Percentiles rank a stretch among this genome's conserved stretches.
These are phyloP conservation scores for Mycena metata DNA, from an alignment of 768 basidiomycete species.

Conservation along the genomic window DNA sequence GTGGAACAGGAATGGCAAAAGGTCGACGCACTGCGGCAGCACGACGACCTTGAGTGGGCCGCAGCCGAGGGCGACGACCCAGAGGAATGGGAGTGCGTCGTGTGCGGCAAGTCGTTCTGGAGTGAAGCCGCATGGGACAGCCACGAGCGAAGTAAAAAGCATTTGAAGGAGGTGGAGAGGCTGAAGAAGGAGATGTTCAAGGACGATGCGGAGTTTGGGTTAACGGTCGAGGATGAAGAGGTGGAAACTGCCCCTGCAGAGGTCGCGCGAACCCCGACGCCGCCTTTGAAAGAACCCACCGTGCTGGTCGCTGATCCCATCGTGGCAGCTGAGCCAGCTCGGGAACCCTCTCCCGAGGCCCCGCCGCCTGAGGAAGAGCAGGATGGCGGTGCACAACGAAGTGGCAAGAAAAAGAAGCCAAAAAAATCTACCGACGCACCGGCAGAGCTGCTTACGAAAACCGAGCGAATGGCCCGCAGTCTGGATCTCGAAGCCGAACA, in stretches of 20 bases:
- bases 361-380: conserved; percentile 31
- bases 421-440: conserved; percentile 21
- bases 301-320: background rate
- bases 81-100: conserved; percentile 97
- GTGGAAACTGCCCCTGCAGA: conserved; percentile 35
- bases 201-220: conserved; percentile 77
- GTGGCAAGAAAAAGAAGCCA: conserved; percentile 35
- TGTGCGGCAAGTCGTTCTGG: conserved; percentile 88
- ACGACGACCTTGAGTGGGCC: conserved; percentile 82
- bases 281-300: conserved; percentile 1
- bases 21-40: conserved; percentile 56
- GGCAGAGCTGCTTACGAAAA: conserved; percentile 38
- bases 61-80: conserved; percentile 76
- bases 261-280: conserved; percentile 1
- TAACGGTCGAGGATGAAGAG: conserved; percentile 53
- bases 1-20: conserved; percentile 95
- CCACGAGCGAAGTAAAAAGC: conserved; percentile 96
- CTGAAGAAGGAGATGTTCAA: conserved; percentile 82
- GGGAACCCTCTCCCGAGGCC: conserved; percentile 1
- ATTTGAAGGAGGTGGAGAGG: conserved; percentile 87
- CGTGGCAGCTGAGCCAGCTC: background rate
- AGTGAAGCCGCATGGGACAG: conserved; percentile 96
- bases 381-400: conserved; percentile 29
- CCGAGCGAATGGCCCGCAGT: conserved; percentile 39
- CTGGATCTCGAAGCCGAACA: conserved; percentile 21